A percentile compares a stretch with the other conserved stretches of the same genome.
These are phyloP conservation scores for Wilhelminamyces savonicus DNA, from an alignment of 805 yeast genomes.

Conservation along the genomic window DNA sequence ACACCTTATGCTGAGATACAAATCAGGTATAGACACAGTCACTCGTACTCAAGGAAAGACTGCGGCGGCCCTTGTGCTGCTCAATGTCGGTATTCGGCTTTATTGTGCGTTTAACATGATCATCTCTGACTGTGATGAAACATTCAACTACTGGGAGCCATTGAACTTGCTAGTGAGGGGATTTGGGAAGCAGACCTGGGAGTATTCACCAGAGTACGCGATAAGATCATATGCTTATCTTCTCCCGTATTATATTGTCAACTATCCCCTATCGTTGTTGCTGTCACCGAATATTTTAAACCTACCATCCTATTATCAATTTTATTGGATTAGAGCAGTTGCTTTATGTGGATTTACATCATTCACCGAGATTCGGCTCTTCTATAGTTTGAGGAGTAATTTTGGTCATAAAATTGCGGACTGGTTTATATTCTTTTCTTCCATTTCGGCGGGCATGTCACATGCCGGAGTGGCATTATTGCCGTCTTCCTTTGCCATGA, in stretches of 20 bases:
- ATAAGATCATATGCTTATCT: conserved; percentile 83
- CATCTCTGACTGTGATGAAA: conserved; percentile 89
- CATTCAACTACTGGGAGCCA: conserved; percentile 93
- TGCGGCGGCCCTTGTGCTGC: conserved; percentile 5
- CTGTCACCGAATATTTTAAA: conserved; percentile 3
- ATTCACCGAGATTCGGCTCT: conserved; percentile 50
- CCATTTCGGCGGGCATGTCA: conserved; percentile 73
- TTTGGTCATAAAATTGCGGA: conserved; percentile 38
- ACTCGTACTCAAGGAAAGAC: no score
- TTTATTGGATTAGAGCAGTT: conserved; percentile 48
- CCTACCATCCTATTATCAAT: conserved; percentile 26
- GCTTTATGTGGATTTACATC: conserved; percentile 31
- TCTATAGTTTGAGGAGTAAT: conserved; percentile 29
- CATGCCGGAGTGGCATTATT: conserved; percentile 83
- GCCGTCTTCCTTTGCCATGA: conserved; percentile 72
- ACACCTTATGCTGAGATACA: no score
- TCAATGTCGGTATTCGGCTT: conserved; percentile 14
- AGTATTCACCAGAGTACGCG: conserved; percentile 84
- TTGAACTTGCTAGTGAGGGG: conserved; percentile 69
- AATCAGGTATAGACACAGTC: no score
- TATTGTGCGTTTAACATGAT: conserved; percentile 52
- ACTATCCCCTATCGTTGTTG: conserved; percentile 15
- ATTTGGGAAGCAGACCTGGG: conserved; percentile 95
- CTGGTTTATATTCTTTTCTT: conserved; percentile 58
- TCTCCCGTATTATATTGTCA: conserved; percentile 37